Conservation (phyloP, 495 filamentous ascomycete species). For the Neurospora sp. region DNA sequence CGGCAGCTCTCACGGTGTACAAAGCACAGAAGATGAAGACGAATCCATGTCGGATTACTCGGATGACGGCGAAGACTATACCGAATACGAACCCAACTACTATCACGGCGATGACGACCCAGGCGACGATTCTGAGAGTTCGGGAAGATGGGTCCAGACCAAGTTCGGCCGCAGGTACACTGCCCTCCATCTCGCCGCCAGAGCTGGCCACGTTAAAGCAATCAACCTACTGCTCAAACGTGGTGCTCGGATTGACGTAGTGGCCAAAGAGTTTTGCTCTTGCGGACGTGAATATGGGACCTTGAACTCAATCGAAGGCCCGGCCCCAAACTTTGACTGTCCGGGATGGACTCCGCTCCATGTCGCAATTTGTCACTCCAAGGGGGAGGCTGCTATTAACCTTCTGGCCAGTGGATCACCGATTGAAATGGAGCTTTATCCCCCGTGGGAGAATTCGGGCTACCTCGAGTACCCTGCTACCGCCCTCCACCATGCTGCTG, state of each 20-base stretch:
- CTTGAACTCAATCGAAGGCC: conserved; percentile 14
- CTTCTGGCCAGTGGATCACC: conserved; percentile 25
- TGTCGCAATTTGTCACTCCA: conserved; percentile 25
- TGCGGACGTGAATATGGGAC: conserved; percentile 18
- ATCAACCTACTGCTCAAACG: conserved; percentile 19
- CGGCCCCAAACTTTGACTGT: background rate
- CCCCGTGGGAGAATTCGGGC: background rate
- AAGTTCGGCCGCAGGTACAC: conserved; percentile 8
- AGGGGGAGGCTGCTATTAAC: conserved; percentile 19
- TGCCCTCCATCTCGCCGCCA: conserved; percentile 28
- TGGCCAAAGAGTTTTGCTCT: conserved; percentile 18
- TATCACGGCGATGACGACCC: background rate
- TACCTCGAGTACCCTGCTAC: conserved; percentile 3
- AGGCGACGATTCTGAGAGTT: background rate
- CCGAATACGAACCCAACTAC: background rate
- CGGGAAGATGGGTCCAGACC: background rate
- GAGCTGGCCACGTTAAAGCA: conserved; percentile 20
- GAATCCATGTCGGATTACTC: conserved; percentile 3
- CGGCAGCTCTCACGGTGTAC: background rate
- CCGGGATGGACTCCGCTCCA: conserved; percentile 27
- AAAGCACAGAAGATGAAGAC: conserved; percentile 4
- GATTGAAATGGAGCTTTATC: conserved; percentile 8
- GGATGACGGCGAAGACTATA: background rate
- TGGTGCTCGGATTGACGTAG: conserved; percentile 16
- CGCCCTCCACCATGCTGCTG: conserved; percentile 22